Conservation (phyloP, 352 stramenopile genomes). For the Aphanomyces cochlioides region DNA sequence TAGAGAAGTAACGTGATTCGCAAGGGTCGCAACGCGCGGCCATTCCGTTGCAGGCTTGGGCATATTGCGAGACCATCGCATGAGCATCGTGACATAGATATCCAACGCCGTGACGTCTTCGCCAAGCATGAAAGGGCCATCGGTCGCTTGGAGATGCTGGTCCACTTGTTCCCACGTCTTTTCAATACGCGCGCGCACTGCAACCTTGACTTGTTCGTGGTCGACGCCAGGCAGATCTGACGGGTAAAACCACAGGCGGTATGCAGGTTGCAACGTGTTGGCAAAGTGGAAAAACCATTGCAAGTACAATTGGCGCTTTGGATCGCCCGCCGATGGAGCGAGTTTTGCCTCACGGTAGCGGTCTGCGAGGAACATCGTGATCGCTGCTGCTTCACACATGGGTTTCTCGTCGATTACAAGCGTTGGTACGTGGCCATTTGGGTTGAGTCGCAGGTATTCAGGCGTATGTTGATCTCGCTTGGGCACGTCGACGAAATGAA, state of each 20-base stretch:
- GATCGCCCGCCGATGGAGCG: not conserved
- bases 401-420: too few species aligned
- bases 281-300: slow-evolving; percentile 17
- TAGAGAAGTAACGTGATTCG: not conserved
- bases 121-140: slow-evolving; percentile 3
- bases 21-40: too few species aligned
- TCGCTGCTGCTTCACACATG: too few species aligned
- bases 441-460: too few species aligned
- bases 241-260: slow-evolving; percentile 4
- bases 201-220: not conserved
- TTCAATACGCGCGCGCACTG: not conserved
- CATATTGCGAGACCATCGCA: slow-evolving; percentile 5
- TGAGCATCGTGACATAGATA: slow-evolving; percentile 10
- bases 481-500: too few species aligned
- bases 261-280: slow-evolving; percentile 10
- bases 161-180: slow-evolving; percentile 6
- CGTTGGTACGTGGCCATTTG: too few species aligned
- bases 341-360: not conserved
- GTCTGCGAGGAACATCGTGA: not conserved
- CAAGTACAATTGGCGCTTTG: not conserved
- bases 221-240: not conserved
- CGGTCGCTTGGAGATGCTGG: not conserved
- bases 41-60: too few species aligned
- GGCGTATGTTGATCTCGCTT: too few species aligned
- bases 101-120: not conserved